Base-by-base conservation (phyloP, 768 basidiomycete species). In the Phlegmacium glaucopus region DNA sequence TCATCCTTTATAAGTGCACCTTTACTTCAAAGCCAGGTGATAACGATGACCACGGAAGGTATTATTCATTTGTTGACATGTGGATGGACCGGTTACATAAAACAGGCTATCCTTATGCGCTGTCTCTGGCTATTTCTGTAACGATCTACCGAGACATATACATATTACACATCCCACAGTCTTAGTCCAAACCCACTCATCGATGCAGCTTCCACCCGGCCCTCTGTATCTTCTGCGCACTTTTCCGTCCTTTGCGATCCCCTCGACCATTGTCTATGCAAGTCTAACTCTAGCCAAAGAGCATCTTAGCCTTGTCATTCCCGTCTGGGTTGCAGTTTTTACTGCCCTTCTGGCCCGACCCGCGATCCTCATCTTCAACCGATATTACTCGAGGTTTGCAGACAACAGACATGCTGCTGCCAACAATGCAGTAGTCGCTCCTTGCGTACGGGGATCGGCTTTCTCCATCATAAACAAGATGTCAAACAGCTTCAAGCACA, bases 401-500 rank as follows among this genome's bases (percentile, higher is more conserved):
- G 46, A 44, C 29, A 28, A n/a, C 8, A 41, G 49, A 34, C 36
- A 42, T 30, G 53, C 56, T 16, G 40, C 44, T 13, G 42, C 53
- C 9, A 34, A 45, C 30, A 47, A 40, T 12, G 56, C 56, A 10
- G 35, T 41, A 4, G 36, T 54, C 10, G 42, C 53, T 28, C 50
- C 56, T 2, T 9, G 34, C 9, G 46, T 54, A 2, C 43, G 47
- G 9, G 53, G 52, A 36, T 43, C 47, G n/a, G 32, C 51, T 47
- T 10, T 50, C 50, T 32, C 32, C 7, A 36, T 45, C 2, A 48
- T 55, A 13, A 44, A 38, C 4, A 36, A 29, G 37, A 25, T 54
- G 6, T 36, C 43, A n/a, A 36, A 50, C 15, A 48, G 39, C 11
- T 42, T 69, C 11, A 56, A 60, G 27, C 50, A 49, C 7, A 70